Evolutionary conservation across 257 asterid genomes (phyloP).

Genomic region (Ballota nigra): DNA sequence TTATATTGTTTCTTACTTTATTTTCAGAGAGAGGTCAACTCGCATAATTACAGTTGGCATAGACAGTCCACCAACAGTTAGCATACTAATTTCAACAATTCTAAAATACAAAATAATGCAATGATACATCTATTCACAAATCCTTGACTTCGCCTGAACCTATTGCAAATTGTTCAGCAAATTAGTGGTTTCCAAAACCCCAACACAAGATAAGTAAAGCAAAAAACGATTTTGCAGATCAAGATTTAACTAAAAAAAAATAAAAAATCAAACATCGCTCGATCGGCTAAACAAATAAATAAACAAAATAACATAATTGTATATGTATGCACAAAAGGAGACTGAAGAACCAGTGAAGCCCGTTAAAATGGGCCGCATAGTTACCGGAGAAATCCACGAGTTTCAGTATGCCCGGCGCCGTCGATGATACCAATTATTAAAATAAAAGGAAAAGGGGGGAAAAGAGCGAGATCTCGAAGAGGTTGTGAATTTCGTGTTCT

Average conservation of each 20-base stretch:
- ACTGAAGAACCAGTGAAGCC: neutral
- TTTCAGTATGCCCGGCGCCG: conserved; percentile 20
- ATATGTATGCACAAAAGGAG: neutral
- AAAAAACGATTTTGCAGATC: neutral
- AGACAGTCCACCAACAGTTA: neutral
- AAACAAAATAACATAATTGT: neutral
- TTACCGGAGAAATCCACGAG: conserved; percentile 35
- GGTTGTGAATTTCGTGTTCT: conserved; percentile 25
- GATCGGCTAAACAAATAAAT: neutral
- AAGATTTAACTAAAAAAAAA: neutral
- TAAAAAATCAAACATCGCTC: neutral
- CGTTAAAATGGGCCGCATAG: neutral
- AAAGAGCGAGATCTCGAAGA: conserved; percentile 30
- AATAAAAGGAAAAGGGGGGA: conserved; percentile 30
- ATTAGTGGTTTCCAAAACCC: neutral
- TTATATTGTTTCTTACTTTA: neutral
- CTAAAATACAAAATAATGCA: neutral
- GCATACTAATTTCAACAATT: conserved; percentile 10
- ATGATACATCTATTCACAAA: neutral
- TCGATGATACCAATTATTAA: conserved; percentile 9
- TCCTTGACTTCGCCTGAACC: neutral
- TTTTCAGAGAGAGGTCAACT: neutral
- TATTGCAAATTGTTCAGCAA: neutral
- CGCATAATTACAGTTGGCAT: neutral
- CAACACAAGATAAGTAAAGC: neutral